A percentile compares a stretch with the other conserved stretches of the same genome.
Conservation (phyloP, 371 early-diverging fungal genomes). For the Mucor racemosus region DNA sequence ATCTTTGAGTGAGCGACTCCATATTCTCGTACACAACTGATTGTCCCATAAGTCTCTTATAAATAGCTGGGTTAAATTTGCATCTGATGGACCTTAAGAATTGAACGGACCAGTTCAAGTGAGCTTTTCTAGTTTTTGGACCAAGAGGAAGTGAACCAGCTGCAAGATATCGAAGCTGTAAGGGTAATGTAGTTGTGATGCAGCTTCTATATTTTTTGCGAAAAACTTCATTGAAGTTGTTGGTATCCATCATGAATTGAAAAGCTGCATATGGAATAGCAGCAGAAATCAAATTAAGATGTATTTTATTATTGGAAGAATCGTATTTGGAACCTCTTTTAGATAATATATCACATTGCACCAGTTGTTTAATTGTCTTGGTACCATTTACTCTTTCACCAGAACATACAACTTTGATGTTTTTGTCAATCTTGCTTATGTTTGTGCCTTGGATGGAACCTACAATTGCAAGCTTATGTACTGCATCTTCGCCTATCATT, state of each 20-base stretch:
- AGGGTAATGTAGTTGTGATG: not conserved
- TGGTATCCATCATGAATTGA: not conserved
- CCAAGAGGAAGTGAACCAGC: not conserved
- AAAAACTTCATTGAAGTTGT: not conserved
- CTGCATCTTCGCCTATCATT: not conserved
- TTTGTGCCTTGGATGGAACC: not conserved
- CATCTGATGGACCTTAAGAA: not conserved
- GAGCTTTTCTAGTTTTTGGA: not conserved
- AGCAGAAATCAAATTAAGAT: conserved; percentile 2
- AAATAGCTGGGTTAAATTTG: not conserved
- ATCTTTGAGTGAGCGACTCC: not conserved
- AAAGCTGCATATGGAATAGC: not conserved
- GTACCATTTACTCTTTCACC: not conserved
- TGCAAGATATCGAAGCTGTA: not conserved
- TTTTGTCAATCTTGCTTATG: not conserved
- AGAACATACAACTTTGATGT: not conserved
- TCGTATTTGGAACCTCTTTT: not conserved
- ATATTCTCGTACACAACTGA: not conserved
- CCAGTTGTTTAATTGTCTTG: not conserved
- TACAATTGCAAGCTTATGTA: not conserved
- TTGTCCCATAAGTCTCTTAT: not conserved
- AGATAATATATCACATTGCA: not conserved
- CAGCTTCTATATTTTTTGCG: not conserved
- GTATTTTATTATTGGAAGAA: not conserved
- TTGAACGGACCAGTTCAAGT: not conserved